Base-by-base conservation (phyloP, 164 flowering plant species). In the Piper longum region DNA sequence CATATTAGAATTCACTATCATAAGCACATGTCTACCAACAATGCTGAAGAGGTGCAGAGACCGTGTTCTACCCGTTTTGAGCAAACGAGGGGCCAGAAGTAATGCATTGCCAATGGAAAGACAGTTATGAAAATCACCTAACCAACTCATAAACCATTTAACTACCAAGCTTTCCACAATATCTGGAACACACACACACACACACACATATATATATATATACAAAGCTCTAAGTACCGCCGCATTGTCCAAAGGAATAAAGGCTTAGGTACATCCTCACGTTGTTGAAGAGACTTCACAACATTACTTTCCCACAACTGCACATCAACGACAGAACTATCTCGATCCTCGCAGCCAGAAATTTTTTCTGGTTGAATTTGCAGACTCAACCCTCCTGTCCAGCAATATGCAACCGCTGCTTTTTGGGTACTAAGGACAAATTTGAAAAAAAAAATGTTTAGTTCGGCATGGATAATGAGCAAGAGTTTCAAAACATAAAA, bases 351-450 rank as follows among this genome's bases (percentile, higher is more conserved):
- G 56, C 66, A 65, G 55, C 70, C 80, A 2, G 62, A 56, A 41
- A 56, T 45, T 54, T 39, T 64, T 48, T 69, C 70, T 7, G 66
- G 57, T 56, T 73, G 65, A 60, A 63, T 52, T 61, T 74, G 76
- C 43, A 77, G 56, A 69, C 79, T 76, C 72, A 83, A 91, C 43
- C 95, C 97, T 64, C 95, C 96, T 70, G 81, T 84, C 95, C 96
- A 88, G 66, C 82, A 79, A 71, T 86, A 88, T 62, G 90, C 92
- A 60, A 88, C 78, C 57, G 82, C 83, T 67, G 92, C 95, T 71
- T 78, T 90, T 63, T 73, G 84, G 67, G 77, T 60, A 82, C 96
- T 86, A 78, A 55, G 42, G 4, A 57, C 44, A 54, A 63, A 63
- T 17, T 48, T 14, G 7, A 39, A n/a, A 55, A 39, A 39, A 45